Evolutionary conservation across 768 basidiomycete genomes (phyloP), one percentile per base, ranked within the genome.

Genomic region (Suillus placidus): DNA sequence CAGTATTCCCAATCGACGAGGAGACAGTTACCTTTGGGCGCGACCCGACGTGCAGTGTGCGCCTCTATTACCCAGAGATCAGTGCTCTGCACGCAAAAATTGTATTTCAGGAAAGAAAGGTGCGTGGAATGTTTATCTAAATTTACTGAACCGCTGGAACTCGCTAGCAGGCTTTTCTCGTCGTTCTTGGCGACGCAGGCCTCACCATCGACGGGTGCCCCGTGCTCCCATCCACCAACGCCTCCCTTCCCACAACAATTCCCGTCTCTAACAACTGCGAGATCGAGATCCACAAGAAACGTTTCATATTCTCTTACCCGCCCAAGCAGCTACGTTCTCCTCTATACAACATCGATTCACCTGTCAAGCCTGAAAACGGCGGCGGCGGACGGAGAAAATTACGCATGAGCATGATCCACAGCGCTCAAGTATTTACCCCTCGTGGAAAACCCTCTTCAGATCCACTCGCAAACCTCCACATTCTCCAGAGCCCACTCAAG

Each of bases 361-460:
- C 82, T 80, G 67, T 60, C 81, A 80, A 62, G 55, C 3, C 58
- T 38, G 58, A 60, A 12, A 60, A 42, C 32, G 18, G 10, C 1
- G 10, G 35, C 18, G 18, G 58, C 14, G 37, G 56, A 56, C 40
- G 73, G 30, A 81, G 85, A 26, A 81, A 84, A 3, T 81, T 89
- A 2, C 85, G 91, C 35, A 82, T 93, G 66, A 90, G 89, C 2
- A 90, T 93, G 88, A 91, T 93, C 40, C 82, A 87, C 32, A 87
- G 86, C 63, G 89, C 89, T 0, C 85, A 91, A 69, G 89, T 93
- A 6, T 91, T 92, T 75, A 85, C 86, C 1, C 91, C 90, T 1
- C 76, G 84, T 4, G 58, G 58, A 60, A 60, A 60, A n/a, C 88
- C 87, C 0, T 87, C 84, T 42, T 74, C 77, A 4, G 83, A 89